Evolutionary conservation across 257 asterid species (phyloP), one percentile per base, ranked within the genome.

Genomic region (Galeopsis tetrahit): DNA sequence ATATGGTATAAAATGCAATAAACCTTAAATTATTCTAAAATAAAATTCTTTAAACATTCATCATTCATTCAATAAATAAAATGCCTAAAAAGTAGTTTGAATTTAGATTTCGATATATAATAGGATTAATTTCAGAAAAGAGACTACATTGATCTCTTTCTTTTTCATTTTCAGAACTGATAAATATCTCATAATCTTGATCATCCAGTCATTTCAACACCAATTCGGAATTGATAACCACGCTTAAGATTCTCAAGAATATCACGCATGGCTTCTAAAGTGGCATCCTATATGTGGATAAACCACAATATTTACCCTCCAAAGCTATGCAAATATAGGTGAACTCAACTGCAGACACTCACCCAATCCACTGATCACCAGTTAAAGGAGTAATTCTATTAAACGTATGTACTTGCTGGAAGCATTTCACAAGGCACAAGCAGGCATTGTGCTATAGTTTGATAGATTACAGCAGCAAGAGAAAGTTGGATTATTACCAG

Each of bases 131-230:
- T 40, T 48, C 55, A 48, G 21, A 48, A 48, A 48, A 13, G 55
- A 48, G 55, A 13, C 55, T 13, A 48, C 55, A 48, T 48, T 48
- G 55, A 48, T 48, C 55, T 48, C 53, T 46, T 46, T 46, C 53
- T 11, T 48, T 42, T 48, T 48, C 17, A 46, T 10, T 46, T 40
- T 11, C 17, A 13, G n/a, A 48, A n/a, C 21, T 48, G 55, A 48
- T 11, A 48, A 48, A 48, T 48, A 48, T 48, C 55, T 48, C 55
- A 48, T 3, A 48, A 44, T 48, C 55, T 13, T 13, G 7, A 48
- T 4, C 17, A 13, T 11, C 52, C 52, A 46, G 52, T 11, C 51
- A 44, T 11, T 11, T 44, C 3, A 42, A 7, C n/a, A 11, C 51
- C 51, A 44, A 1, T 44, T n/a, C 32, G 10, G 33, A 52, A 52